Evolutionary conservation across 139 green algal species (phyloP).

Genomic region (Volvox africanus): DNA sequence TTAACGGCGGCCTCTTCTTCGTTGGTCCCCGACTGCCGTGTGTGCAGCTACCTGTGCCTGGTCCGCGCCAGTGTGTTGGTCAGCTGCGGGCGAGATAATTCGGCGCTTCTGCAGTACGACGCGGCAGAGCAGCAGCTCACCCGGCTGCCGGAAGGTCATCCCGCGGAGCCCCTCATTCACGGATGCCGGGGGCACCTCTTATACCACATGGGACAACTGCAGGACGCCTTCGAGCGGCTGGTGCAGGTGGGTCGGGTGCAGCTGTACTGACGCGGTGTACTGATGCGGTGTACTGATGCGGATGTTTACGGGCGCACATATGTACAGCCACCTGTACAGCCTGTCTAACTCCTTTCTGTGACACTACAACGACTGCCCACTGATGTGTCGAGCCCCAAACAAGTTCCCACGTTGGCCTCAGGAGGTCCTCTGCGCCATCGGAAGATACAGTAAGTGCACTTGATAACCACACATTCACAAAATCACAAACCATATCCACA

Average conservation of each 20-base stretch:
- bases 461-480: no score
- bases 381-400: no score
- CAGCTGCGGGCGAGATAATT: slow-evolving; percentile 47
- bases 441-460: no score
- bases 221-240: slow-evolving; percentile 60
- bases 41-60: slow-evolving; percentile 52
- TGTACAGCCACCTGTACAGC: no score
- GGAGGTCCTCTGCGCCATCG: no score
- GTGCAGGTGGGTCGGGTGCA: slow-evolving; percentile 50
- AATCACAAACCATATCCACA: no score
- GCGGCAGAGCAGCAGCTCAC: slow-evolving; percentile 17
- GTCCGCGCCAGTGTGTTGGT: slow-evolving; percentile 52
- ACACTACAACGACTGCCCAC: no score
- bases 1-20: no score
- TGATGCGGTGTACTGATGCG: background rate
- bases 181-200: slow-evolving; percentile 54
- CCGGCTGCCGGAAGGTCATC: slow-evolving; percentile 48
- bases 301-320: no score
- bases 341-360: no score
- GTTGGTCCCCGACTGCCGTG: background rate
- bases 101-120: slow-evolving; percentile 43
- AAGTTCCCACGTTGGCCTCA: no score
- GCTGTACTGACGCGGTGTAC: no score
- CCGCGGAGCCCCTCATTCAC: slow-evolving; percentile 55
- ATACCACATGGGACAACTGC: slow-evolving; percentile 50